Evolutionary conservation across 2,329 filamentous ascomycete genomes (phyloP).

Genomic region (Diatrype stigma): DNA sequence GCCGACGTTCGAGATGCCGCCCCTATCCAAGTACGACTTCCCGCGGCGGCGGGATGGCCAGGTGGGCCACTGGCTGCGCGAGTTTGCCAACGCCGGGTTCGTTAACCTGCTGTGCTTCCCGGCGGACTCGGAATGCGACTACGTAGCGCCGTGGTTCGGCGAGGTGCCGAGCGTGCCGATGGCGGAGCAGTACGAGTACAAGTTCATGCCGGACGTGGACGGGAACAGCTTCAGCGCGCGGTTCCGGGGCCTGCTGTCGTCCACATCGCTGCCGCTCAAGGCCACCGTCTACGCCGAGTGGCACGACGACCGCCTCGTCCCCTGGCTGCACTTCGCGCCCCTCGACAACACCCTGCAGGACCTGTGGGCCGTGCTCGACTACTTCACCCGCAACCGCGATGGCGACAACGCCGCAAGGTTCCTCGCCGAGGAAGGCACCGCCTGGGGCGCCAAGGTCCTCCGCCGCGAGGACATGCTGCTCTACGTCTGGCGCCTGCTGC

Average conservation of each 20-base stretch:
- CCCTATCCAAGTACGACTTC: constrained; percentile 38
- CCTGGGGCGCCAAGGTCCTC: constrained; percentile 50
- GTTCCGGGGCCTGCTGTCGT: constrained; percentile 49
- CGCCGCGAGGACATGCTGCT: constrained; percentile 53
- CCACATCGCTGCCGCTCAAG: constrained; percentile 55
- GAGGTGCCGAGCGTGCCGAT: constrained; percentile 22
- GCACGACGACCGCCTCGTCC: constrained; percentile 56
- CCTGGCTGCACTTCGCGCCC: constrained; percentile 61
- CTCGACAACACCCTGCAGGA: constrained; percentile 57
- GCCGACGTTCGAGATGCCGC: constrained; percentile 47
- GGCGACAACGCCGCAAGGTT: constrained; percentile 41
- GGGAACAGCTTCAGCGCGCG: constrained; percentile 50
- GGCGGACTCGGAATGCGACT: constrained; percentile 19
- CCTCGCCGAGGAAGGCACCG: constrained; percentile 47
- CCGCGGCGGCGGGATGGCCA: constrained; percentile 24
- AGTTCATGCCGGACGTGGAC: constrained; percentile 58
- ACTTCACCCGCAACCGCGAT: constrained; percentile 43
- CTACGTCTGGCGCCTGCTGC: constrained; percentile 47
- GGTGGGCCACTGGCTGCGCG: constrained; percentile 23
- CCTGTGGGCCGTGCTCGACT: constrained; percentile 52
- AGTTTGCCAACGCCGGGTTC: constrained; percentile 24
- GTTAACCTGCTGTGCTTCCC: constrained; percentile 26
- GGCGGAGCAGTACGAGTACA: constrained; percentile 37
- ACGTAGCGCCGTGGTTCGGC: constrained; percentile 18
- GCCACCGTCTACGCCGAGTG: constrained; percentile 60